A percentile compares a stretch with the other conserved stretches of the same genome.
phyloP scores from a whole-genome alignment of 2,329 filamentous ascomycete species.

The Diaporthe longicolla region DNA sequence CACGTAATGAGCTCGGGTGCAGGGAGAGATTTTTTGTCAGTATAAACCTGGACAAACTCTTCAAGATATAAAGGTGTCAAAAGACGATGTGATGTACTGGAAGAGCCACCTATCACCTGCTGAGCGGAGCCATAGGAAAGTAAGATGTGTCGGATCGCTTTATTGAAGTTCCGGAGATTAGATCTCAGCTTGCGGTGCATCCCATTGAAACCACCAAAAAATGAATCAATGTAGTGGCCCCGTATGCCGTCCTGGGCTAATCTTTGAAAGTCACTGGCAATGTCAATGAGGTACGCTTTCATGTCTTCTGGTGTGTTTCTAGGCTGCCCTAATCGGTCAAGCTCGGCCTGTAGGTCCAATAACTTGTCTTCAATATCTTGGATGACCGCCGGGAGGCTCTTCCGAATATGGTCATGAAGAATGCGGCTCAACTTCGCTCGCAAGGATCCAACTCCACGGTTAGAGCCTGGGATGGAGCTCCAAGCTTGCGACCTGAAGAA shows the following conservation, averaged over 20 bases:
- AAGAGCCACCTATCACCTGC: background rate
- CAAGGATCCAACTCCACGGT: background rate
- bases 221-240: background rate
- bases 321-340: background rate
- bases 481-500: slow-evolving; percentile 13
- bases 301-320: background rate
- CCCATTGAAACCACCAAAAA: slow-evolving; percentile 1
- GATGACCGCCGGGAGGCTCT: background rate
- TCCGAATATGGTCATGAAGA: background rate
- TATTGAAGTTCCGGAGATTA: background rate
- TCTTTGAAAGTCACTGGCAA: background rate
- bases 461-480: background rate
- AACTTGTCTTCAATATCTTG: background rate
- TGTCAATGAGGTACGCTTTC: background rate
- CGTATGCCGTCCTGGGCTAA: background rate
- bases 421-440: background rate
- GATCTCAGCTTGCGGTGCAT: background rate
- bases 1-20: background rate
- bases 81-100: background rate
- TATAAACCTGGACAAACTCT: background rate
- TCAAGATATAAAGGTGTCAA: background rate
- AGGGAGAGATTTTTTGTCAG: background rate
- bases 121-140: background rate
- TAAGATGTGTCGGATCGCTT: background rate
- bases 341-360: background rate